Evolutionary conservation across 2,329 filamentous ascomycete genomes (phyloP).

Genomic region (Thielaviopsis ethacetica): DNA sequence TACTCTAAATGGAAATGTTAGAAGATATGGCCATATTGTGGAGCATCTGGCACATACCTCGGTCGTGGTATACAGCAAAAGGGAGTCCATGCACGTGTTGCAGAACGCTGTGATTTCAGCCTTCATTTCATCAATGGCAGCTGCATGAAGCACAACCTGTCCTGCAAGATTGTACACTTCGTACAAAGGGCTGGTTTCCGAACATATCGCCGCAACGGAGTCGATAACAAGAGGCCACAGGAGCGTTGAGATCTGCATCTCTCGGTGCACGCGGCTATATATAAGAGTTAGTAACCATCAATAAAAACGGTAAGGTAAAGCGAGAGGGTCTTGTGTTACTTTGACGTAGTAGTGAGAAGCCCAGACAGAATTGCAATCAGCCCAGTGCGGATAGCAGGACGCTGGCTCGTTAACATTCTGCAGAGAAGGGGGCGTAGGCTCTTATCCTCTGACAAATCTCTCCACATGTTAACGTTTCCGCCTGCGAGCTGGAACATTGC

Average conservation of each 20-base stretch:
- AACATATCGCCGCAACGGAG: background rate
- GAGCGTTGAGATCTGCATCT: background rate
- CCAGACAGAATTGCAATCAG: background rate
- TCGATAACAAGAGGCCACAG: background rate
- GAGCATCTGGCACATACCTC: slow-evolving; percentile 17
- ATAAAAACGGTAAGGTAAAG: no score
- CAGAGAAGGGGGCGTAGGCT: background rate
- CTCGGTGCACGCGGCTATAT: background rate
- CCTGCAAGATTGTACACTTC: background rate
- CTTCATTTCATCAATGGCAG: background rate
- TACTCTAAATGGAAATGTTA: background rate
- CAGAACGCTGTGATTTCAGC: background rate
- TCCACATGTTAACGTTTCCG: background rate
- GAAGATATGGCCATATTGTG: background rate
- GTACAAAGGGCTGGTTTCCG: background rate
- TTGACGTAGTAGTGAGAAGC: background rate
- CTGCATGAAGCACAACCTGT: background rate
- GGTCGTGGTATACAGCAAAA: background rate
- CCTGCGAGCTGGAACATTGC: background rate
- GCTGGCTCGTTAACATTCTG: background rate
- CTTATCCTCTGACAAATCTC: background rate
- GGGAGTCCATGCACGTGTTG: background rate
- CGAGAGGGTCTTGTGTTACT: background rate
- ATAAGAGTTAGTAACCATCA: background rate
- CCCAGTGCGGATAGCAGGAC: background rate